phyloP scores from a whole-genome alignment of 192 early-diverging fungal species.

The Entrophospora sp. region DNA sequence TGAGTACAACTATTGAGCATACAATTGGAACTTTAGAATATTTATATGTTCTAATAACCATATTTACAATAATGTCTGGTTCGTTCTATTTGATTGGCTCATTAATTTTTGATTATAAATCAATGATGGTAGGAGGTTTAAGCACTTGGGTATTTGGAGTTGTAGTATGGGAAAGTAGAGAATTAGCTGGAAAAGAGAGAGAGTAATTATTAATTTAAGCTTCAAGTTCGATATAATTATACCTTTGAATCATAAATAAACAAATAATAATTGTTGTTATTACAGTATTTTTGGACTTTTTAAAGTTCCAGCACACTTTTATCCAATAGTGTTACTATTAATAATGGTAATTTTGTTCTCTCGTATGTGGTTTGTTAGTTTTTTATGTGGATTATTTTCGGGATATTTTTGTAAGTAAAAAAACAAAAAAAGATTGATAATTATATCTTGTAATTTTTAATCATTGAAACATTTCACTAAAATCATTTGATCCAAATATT shows the following conservation, averaged over 20 bases:
- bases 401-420: constrained; percentile 20
- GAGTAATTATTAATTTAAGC: background rate
- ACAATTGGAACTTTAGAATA: constrained; percentile 4
- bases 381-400: constrained; percentile 6
- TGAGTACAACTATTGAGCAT: constrained; percentile 11
- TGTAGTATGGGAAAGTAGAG: constrained; percentile 15
- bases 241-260: no score
- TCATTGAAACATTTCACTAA: no score
- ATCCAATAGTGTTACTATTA: constrained; percentile 12
- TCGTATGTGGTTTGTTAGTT: background rate
- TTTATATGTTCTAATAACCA: background rate
- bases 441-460: no score
- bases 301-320: constrained; percentile 11
- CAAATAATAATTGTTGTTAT: background rate
- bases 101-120: background rate
- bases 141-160: constrained; percentile 17
- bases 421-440: no score
- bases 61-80: constrained; percentile 12
- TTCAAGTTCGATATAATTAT: background rate
- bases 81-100: background rate
- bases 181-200: constrained; percentile 4
- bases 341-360: constrained; percentile 12
- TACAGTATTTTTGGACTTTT: constrained; percentile 7
- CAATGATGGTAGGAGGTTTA: background rate
- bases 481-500: no score